Evolutionary conservation across 2,329 filamentous ascomycete genomes (phyloP), one percentile per base, ranked within the genome.

Genomic region (Karstenula rhodostoma): DNA sequence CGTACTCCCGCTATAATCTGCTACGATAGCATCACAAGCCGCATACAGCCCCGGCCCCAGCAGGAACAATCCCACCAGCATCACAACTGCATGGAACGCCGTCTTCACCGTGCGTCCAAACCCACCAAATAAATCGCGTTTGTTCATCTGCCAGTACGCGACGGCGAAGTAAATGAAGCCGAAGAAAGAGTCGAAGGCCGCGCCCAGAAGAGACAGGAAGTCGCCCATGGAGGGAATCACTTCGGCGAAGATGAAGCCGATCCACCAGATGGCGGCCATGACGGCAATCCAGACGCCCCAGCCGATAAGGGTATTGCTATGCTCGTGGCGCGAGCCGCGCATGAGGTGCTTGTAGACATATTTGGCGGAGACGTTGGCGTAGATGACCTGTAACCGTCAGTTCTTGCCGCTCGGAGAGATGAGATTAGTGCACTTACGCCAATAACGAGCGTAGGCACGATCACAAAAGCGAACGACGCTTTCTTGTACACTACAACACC

Each of bases 291-390:
- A 97, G 0, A 86, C 82, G 0, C 80, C 81, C 94, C 94, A 97
- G 15, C 94, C 94, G 17, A 92, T 77, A 4, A 93, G 74, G 0
- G 93, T 97, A 79, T 97, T 92, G 66, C 87, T 88, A 63, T 85
- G 88, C 83, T 94, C 89, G 80, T 97, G 94, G 60, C 85, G 86
- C 15, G 92, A 91, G 69, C 89, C 88, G 59, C 89, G 87, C 78
- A 96, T 96, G n/a, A 95, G 74, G 64, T 92, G 91, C 86, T 97
- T 95, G 82, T 97, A 96, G 71, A 97, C 82, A 80, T 97, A 97
- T 27, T 94, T 90, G 0, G 91, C 90, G 3, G 92, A 94, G 1
- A 97, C 92, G 0, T 92, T 95, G 17, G 94, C 93, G 75, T 97
- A 97, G 22, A 97, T 80, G 0, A 96, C 48, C 48, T 51, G 19